A percentile compares a stretch with the other conserved stretches of the same genome.
phyloP scores from a whole-genome alignment of 306 rosid genomes.

The Malus sylvestris region DNA sequence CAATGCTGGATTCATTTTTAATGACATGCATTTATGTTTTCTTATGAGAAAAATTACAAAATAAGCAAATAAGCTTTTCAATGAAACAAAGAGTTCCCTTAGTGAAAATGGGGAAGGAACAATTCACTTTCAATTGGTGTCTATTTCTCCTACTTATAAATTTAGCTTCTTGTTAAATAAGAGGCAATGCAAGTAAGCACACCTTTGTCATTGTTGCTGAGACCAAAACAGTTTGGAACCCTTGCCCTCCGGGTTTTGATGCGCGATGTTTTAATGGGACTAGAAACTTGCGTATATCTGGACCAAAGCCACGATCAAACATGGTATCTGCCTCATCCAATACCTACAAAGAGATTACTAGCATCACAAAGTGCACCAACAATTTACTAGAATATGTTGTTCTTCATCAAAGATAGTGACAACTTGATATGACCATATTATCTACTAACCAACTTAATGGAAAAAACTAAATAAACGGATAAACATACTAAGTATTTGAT shows the following conservation, averaged over 20 bases:
- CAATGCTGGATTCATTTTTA: not conserved
- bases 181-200: slow-evolving; percentile 16
- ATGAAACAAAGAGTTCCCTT: not conserved
- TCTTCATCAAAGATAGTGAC: not conserved
- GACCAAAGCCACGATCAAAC: slow-evolving; percentile 99
- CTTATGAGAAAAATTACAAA: too few species aligned
- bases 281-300: slow-evolving; percentile 84
- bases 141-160: not conserved
- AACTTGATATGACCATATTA: not conserved
- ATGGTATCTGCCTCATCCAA: slow-evolving; percentile 97
- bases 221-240: slow-evolving; percentile 87
- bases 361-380: slow-evolving; percentile 8
- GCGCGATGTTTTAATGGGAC: slow-evolving; percentile 68
- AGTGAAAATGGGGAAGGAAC: not conserved
- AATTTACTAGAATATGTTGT: not conserved
- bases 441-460: not conserved
- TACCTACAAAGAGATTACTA: slow-evolving; percentile 45
- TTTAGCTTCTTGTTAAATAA: not conserved
- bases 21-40: not conserved
- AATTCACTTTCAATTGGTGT: not conserved
- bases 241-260: slow-evolving; percentile 52
- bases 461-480: not conserved
- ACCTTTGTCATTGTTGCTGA: slow-evolving; percentile 96
- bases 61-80: not conserved
- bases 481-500: slow-evolving; percentile 67